Conservation (phyloP, 2,329 filamentous ascomycete genomes). For the Penicillium polonicum region DNA sequence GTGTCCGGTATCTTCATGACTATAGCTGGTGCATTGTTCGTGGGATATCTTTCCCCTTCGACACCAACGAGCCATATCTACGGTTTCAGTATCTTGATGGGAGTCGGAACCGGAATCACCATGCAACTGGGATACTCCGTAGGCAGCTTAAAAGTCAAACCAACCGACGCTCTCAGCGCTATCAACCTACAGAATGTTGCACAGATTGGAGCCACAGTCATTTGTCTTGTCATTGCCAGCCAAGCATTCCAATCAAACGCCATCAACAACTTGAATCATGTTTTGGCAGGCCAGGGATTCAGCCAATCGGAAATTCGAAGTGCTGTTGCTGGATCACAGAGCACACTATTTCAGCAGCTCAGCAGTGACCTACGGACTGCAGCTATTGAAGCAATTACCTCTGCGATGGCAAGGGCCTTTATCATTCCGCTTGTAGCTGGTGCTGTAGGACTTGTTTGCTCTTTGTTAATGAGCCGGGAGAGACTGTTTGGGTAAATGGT, state of each 20-base stretch:
- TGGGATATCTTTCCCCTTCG: too few species aligned
- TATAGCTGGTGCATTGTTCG: too few species aligned
- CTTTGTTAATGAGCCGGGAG: not conserved
- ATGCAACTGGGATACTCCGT: not conserved
- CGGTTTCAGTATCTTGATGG: too few species aligned
- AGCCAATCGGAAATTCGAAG: constrained; percentile 29
- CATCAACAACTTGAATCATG: constrained; percentile 26
- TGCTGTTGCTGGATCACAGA: constrained; percentile 36
- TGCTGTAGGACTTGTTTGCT: not conserved
- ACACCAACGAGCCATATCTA: too few species aligned
- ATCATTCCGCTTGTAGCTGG: constrained; percentile 26
- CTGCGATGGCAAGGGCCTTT: constrained; percentile 28
- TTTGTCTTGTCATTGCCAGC: constrained; percentile 2
- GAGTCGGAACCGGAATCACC: not conserved
- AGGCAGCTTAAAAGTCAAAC: not conserved
- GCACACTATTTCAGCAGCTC: constrained; percentile 31
- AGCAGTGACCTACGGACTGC: constrained; percentile 21
- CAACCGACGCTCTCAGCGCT: not conserved
- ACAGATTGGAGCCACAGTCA: constrained; percentile 8
- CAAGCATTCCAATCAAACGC: constrained; percentile 18
- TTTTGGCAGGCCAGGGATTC: constrained; percentile 30
- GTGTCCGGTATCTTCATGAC: too few species aligned
- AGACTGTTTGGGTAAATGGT: not conserved
- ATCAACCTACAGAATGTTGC: constrained; percentile 8
- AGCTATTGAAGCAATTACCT: constrained; percentile 34